A percentile compares a stretch with the other conserved stretches of the same genome.
These are phyloP conservation scores for Geoglossum cookeanum DNA, from an alignment of 2,329 filamentous ascomycete species.

Conservation along the genomic window DNA sequence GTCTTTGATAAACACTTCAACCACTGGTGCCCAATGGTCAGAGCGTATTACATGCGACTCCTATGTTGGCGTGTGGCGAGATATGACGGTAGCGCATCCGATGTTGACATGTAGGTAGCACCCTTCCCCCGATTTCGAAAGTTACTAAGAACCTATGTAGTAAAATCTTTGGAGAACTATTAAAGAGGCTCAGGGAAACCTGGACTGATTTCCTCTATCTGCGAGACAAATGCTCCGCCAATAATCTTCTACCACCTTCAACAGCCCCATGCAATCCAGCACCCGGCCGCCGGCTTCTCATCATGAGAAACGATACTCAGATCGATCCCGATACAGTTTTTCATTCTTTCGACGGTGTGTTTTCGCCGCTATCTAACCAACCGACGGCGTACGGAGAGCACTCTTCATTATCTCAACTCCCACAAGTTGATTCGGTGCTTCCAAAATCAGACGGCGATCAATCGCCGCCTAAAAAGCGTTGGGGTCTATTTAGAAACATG, in stretches of 20 bases:
- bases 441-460: background rate
- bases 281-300: slow-evolving; percentile 69
- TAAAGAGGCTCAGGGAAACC: slow-evolving; percentile 46
- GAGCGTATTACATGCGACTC: slow-evolving; percentile 79
- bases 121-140: background rate
- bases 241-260: slow-evolving; percentile 42
- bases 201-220: slow-evolving; percentile 70
- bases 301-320: slow-evolving; percentile 62
- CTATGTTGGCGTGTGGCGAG: slow-evolving; percentile 78
- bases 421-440: background rate
- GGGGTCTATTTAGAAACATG: slow-evolving; percentile 31
- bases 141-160: slow-evolving; percentile 24
- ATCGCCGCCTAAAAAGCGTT: slow-evolving; percentile 22
- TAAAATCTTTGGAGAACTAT: slow-evolving; percentile 48
- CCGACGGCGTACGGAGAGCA: slow-evolving; percentile 13
- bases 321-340: slow-evolving; percentile 34
- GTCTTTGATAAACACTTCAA: slow-evolving; percentile 71
- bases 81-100: slow-evolving; percentile 45
- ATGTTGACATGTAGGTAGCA: slow-evolving; percentile 45
- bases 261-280: slow-evolving; percentile 71
- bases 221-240: slow-evolving; percentile 38
- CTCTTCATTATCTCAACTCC: slow-evolving; percentile 12
- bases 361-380: slow-evolving; percentile 20
- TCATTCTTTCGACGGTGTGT: slow-evolving; percentile 43
- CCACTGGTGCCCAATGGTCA: slow-evolving; percentile 91